Evolutionary conservation across 1,139 yeast genomes (phyloP).

Genomic region (Scheffersomyces segobiensis): DNA sequence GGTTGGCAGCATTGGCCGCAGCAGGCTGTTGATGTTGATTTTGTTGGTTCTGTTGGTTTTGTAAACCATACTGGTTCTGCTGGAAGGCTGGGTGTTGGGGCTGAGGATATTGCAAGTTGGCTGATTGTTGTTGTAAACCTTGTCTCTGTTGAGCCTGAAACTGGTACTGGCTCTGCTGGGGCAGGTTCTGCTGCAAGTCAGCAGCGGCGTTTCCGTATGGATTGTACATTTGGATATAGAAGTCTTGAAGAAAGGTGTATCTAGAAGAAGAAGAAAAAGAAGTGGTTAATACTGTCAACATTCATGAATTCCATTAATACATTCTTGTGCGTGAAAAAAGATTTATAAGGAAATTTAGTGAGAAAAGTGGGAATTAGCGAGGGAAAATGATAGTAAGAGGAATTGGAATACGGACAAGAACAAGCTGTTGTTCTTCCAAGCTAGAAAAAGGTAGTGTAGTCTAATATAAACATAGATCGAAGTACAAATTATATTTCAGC

Average conservation of each 20-base stretch:
- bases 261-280: background rate
- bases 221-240: conserved; percentile 37
- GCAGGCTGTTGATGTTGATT: conserved; percentile 9
- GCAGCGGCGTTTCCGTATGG: conserved; percentile 37
- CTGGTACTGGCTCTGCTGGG: conserved; percentile 8
- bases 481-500: no score
- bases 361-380: background rate
- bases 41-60: conserved; percentile 14
- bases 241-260: background rate
- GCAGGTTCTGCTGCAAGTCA: conserved; percentile 12
- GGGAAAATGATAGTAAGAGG: background rate
- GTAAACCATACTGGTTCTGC: conserved; percentile 14
- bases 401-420: no score
- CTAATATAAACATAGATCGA: no score
- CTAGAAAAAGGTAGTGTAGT: background rate
- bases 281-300: background rate
- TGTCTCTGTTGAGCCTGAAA: conserved; percentile 9
- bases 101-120: conserved; percentile 35
- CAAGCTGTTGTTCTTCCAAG: no score
- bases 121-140: conserved; percentile 8
- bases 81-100: conserved; percentile 27
- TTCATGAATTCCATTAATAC: background rate
- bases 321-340: background rate
- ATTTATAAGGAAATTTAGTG: background rate
- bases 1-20: conserved; percentile 5